Evolutionary conservation across 345 rosid genomes (phyloP), one percentile per base, ranked within the genome.

Genomic region (Gossypioides kirkii): DNA sequence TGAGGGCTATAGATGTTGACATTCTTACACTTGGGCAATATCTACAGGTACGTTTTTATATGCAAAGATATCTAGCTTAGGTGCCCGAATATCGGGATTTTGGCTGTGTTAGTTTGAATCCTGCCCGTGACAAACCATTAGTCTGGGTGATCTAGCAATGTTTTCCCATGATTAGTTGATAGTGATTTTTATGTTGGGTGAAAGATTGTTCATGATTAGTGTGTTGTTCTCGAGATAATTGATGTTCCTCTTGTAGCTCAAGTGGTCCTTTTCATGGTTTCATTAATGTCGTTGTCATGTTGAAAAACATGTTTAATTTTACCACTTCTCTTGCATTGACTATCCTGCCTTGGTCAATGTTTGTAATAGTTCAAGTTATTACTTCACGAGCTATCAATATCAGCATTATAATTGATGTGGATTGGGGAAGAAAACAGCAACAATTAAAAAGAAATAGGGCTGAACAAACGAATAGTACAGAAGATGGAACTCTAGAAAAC

Each of bases 21-120:
- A 96, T 96, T 75, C 80, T 96, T 77, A 96, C 99, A 60, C 88
- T 93, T 56, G 99, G 99, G 43, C 99, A 96, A 77, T 96, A 93
- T 84, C 80, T 96, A 80, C 99, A 93, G 98, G 99, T 92, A 81
- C 75, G 14, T 41, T 18, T 20, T 62, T 5, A 50, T 62, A n/a
- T 76, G 49, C 65, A 53, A 26, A n/a, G 17, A 41, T 28, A 26
- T 69, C 6, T 69, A 26, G 60, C 25, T 2, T 28, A 17, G 50
- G 71, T 49, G 23, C 17, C 43, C 25, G 2, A 67, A 8, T 7
- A 50, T 69, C 17, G 42, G 22, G 41, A 67, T 22, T 46, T 67
- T 23, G 56, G 55, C 7, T 25, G 56, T 2, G 72, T 68, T 50
- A 49, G 25, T 23, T 49, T 49, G 42, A 47, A 25, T 67, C 42